Conservation (phyloP, 108 stramenopile genomes). For the Chaetoceros tenuissimus region DNA sequence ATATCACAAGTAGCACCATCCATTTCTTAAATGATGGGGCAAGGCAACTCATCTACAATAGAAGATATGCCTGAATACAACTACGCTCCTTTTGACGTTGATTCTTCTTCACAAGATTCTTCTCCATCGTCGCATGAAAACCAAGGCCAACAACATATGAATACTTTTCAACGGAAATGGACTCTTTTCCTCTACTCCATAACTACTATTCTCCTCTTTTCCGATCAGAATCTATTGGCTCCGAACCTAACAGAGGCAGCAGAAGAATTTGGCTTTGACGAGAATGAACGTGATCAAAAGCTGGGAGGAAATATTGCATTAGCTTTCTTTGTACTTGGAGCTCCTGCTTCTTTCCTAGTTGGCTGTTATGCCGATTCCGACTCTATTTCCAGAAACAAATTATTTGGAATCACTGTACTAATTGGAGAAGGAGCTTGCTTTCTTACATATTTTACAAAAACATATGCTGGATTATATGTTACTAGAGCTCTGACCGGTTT, state of each 20-base stretch:
- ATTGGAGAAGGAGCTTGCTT: conserved; percentile 80
- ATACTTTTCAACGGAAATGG: not conserved
- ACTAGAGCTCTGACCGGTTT: conserved; percentile 78
- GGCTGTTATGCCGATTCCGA: conserved; percentile 47
- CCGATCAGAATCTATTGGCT: conserved; percentile 82
- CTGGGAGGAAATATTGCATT: conserved; percentile 82
- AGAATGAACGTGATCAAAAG: conserved; percentile 63
- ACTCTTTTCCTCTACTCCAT: not conserved
- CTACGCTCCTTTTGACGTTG: too few relatives aligned
- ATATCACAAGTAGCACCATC: too few relatives aligned
- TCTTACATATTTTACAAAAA: conserved; percentile 49
- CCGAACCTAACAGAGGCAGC: conserved; percentile 77
- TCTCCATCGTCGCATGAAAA: too few relatives aligned
- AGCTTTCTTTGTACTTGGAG: conserved; percentile 77
- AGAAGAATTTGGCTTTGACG: conserved; percentile 64
- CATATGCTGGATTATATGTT: conserved; percentile 58
- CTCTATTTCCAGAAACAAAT: conserved; percentile 21
- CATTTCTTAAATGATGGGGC: too few relatives aligned
- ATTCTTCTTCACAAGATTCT: too few relatives aligned
- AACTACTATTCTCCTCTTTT: conserved; percentile 45
- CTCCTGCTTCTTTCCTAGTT: conserved; percentile 58
- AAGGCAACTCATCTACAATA: too few relatives aligned
- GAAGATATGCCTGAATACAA: not conserved
- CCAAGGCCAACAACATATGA: too few relatives aligned
- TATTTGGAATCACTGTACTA: conserved; percentile 64